Conservation (phyloP, 345 rosid genomes). For the Brassica cretica region DNA sequence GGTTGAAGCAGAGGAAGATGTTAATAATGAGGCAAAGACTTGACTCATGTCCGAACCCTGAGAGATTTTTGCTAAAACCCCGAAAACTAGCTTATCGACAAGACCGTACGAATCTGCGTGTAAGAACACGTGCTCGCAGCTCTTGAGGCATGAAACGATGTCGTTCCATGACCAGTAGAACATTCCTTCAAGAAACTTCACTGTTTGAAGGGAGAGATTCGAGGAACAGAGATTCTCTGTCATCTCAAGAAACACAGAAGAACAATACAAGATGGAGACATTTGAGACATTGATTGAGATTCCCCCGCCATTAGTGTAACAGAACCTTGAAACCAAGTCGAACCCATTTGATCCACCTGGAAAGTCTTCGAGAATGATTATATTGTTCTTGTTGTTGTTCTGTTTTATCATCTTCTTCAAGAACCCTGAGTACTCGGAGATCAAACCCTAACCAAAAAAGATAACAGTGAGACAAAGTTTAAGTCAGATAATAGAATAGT, state of each 20-base stretch:
- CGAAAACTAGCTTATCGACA: conserved; percentile 52
- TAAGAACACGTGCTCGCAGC: conserved; percentile 53
- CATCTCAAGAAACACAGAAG: conserved; percentile 69
- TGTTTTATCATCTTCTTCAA: conserved; percentile 58
- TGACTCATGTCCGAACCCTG: conserved; percentile 51
- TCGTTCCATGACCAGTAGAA: conserved; percentile 70
- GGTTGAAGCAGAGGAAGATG: conserved; percentile 49
- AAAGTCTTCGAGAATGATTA: conserved; percentile 46
- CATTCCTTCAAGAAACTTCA: conserved; percentile 56
- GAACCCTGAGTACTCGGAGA: conserved; percentile 54
- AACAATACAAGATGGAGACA: conserved; percentile 59
- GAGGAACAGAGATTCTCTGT: conserved; percentile 48
- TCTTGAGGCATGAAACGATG: conserved; percentile 50
- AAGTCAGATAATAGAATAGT: neutral
- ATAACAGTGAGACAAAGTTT: conserved; percentile 7
- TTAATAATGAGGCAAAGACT: conserved; percentile 42
- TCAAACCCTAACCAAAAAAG: conserved; percentile 40
- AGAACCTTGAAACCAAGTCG: conserved; percentile 66
- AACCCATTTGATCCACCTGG: conserved; percentile 75
- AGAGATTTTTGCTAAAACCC: conserved; percentile 57
- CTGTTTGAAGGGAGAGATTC: conserved; percentile 61
- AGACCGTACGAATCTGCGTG: conserved; percentile 63
- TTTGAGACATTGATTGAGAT: conserved; percentile 54
- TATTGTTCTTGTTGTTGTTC: conserved; percentile 43
- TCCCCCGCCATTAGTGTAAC: conserved; percentile 56